phyloP scores from a whole-genome alignment of 2,329 filamentous ascomycete species.

The Pseudogymnoascus sp. region DNA sequence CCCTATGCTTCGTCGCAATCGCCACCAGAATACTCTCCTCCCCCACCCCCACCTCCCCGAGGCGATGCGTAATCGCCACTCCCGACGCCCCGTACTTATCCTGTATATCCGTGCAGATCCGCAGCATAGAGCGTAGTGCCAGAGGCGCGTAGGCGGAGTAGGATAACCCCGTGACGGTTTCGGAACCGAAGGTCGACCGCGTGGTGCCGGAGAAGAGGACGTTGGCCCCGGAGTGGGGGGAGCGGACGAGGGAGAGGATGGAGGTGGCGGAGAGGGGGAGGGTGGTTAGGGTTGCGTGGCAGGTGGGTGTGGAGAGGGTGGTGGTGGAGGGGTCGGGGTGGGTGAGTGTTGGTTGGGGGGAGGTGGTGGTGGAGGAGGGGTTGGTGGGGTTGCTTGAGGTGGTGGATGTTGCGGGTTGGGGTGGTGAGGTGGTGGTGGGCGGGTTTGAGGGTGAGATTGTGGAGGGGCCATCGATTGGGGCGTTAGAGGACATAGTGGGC shows the following conservation, averaged over 20 bases:
- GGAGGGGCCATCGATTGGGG: not conserved
- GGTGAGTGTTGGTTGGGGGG: not conserved
- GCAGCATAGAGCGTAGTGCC: conserved; percentile 59
- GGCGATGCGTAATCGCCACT: conserved; percentile 73
- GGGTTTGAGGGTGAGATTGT: not conserved
- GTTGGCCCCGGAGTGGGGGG: conserved; percentile 64
- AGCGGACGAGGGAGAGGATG: conserved; percentile 45
- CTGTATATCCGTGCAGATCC: conserved; percentile 50
- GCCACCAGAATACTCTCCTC: conserved; percentile 90
- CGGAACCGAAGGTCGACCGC: conserved; percentile 61
- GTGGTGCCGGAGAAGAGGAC: conserved; percentile 77
- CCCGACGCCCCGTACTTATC: conserved; percentile 57
- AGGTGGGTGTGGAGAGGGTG: not conserved
- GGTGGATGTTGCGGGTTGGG: not conserved
- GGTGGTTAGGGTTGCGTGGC: not conserved
- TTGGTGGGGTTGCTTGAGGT: not conserved
- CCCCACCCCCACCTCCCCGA: conserved; percentile 79
- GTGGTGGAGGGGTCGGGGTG: not conserved
- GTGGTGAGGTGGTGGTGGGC: not conserved
- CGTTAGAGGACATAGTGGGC: not conserved
- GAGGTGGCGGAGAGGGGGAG: not conserved
- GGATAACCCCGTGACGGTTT: conserved; percentile 63
- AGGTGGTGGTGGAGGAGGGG: not conserved
- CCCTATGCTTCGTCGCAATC: conserved; percentile 72
- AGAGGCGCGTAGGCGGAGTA: conserved; percentile 67